Base-by-base conservation (phyloP, 2,329 filamentous ascomycete species). In the Calonectria pteridis region DNA sequence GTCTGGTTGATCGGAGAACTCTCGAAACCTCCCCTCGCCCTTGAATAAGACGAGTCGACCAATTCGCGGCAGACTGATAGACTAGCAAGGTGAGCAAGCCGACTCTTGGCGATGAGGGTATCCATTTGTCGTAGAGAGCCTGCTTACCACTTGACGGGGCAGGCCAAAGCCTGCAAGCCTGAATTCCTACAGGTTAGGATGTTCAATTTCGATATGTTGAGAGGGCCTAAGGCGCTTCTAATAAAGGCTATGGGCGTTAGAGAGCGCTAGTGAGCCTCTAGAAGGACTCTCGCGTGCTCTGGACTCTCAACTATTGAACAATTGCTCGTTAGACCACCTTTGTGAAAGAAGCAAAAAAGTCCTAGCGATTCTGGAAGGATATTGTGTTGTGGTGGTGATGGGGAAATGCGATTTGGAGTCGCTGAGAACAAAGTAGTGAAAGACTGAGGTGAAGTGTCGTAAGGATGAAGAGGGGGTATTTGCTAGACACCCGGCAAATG, bases 401-500 rank as follows among this genome's bases (percentile, higher is more conserved):
- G 59, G 35, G 11, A 23, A 29, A 49, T 28, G 74, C 71, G 62
- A 53, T 28, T 2, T 16, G 28, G 33, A 2, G 16, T 43, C 70
- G 23, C 28, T 26, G 23, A 23, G 37, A 71, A 74, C 35, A 62
- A 50, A 37, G 59, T 46, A n/a, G 26, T 67, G 58, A 49, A 31
- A 33, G 23, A 26, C 23, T 40, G 29, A 28, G 31, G 46, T 55
- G 53, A 13, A 35, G 53, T 35, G 53, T 35, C 20, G 29, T 37
- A 23, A 11, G 28, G 7, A 40, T 65, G 43, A 37, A 28, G 51
- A 11, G 50, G 28, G 26, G 33, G 46, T 26, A 4, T 20, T 64
- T 62, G n/a, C 76, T 78, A 85, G 50, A 85, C 80, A 13, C 84
- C 84, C 4, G 84, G 84, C 2, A 85, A 78, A 26, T 84, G 76